Conservation (phyloP, 805 yeast genomes). For the Candida peoriensis region DNA sequence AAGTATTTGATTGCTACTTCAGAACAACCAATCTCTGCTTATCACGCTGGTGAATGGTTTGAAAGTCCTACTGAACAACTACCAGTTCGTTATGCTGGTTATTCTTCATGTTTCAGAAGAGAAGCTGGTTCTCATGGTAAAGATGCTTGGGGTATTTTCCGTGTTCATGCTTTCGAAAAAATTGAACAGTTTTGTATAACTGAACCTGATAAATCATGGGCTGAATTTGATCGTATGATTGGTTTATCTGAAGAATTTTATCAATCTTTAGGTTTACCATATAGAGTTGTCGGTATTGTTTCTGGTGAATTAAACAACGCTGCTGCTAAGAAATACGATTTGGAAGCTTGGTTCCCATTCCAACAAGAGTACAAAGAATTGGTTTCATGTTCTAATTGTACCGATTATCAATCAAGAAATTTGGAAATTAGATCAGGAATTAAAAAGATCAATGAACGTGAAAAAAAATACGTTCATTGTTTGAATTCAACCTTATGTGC, state of each 20-base stretch:
- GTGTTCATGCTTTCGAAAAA: constrained; percentile 98
- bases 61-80: constrained; percentile 95
- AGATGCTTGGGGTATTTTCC: constrained; percentile 99
- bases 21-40: constrained; percentile 98
- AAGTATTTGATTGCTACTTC: constrained; percentile 97
- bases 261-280: constrained; percentile 86
- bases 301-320: constrained; percentile 98
- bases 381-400: constrained; percentile 98
- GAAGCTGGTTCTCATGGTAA: constrained; percentile 99
- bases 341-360: constrained; percentile 99
- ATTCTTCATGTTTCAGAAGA: constrained; percentile 97
- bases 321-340: constrained; percentile 97
- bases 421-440: constrained; percentile 98
- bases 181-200: constrained; percentile 94
- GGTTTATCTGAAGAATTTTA: constrained; percentile 87
- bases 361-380: constrained; percentile 98
- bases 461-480: constrained; percentile 97
- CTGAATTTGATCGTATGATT: constrained; percentile 95
- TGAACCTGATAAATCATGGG: constrained; percentile 98
- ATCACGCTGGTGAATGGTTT: constrained; percentile 97
- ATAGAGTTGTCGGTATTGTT: constrained; percentile 96
- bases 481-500: constrained; percentile 96
- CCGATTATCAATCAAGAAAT: constrained; percentile 98
- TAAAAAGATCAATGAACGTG: constrained; percentile 89
- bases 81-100: constrained; percentile 96